Evolutionary conservation across 164 flowering plant genomes (phyloP).

Genomic region (Pachysandra terminalis): DNA sequence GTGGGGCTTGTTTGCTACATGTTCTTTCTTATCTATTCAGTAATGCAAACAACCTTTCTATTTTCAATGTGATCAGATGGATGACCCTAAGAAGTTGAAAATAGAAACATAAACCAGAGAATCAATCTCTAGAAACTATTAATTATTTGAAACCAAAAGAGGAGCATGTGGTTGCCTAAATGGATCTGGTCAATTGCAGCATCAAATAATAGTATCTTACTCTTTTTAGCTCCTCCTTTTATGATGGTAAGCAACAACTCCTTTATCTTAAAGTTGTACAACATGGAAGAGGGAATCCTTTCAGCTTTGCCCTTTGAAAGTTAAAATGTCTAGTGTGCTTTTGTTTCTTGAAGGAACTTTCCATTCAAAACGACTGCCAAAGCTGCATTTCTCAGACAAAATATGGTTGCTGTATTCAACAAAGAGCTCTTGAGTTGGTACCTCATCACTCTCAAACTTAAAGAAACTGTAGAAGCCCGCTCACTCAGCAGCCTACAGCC

Average conservation of each 20-base stretch:
- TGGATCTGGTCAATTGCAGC: too few species aligned
- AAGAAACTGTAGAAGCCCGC: constrained; percentile 42
- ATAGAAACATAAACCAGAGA: too few species aligned
- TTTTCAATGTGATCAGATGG: neutral
- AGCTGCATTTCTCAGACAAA: neutral
- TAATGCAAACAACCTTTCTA: neutral
- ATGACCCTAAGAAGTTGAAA: neutral
- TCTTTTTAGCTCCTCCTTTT: too few species aligned
- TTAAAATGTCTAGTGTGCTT: neutral
- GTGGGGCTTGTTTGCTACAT: too few species aligned
- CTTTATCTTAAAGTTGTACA: neutral
- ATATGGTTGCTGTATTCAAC: constrained; percentile 73
- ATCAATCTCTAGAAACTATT: neutral
- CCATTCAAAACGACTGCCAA: neutral
- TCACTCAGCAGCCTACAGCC: constrained; percentile 19
- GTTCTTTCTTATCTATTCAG: too few species aligned
- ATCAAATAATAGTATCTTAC: neutral
- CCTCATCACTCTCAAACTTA: constrained; percentile 62
- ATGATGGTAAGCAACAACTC: neutral
- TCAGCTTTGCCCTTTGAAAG: neutral
- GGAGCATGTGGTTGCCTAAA: too few species aligned
- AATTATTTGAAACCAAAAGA: neutral
- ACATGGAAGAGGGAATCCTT: neutral
- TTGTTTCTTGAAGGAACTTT: neutral
- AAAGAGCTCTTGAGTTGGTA: constrained; percentile 70